Evolutionary conservation across 495 filamentous ascomycete species (phyloP).

Genomic region (Neurospora sp.): DNA sequence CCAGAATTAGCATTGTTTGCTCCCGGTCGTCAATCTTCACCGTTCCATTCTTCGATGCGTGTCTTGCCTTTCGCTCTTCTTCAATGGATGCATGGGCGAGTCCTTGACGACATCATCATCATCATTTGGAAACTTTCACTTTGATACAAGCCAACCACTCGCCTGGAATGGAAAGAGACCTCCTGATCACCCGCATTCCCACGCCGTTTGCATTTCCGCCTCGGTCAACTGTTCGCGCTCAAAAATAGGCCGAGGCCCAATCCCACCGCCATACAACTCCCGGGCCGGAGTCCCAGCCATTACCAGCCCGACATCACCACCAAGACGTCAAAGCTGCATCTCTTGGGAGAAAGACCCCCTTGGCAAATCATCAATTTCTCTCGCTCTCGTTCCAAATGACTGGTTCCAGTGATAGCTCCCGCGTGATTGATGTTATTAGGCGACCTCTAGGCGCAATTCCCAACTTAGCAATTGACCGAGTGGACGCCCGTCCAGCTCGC

Average conservation of each 20-base stretch:
- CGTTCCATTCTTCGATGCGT: neutral
- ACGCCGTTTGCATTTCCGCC: neutral
- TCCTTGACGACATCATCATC: neutral
- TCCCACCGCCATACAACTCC: neutral
- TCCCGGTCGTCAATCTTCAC: neutral
- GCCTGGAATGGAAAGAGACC: neutral
- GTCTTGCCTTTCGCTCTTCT: neutral
- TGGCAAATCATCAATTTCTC: neutral
- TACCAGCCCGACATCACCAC: neutral
- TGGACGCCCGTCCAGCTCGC: neutral
- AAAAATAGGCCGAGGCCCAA: neutral
- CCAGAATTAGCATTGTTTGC: neutral
- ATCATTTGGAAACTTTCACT: neutral
- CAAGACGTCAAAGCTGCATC: neutral
- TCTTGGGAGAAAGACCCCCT: neutral
- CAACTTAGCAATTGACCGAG: neutral
- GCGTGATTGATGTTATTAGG: neutral
- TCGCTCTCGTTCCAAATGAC: neutral
- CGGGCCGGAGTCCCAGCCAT: neutral
- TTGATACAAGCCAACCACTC: neutral
- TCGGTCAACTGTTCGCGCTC: neutral
- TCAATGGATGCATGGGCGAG: neutral
- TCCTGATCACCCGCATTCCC: neutral
- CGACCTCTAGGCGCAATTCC: neutral
- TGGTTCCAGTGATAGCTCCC: neutral